These are phyloP conservation scores for Musa beccarii DNA, from an alignment of 176 grass and related monocot genomes.

Conservation along the genomic window DNA sequence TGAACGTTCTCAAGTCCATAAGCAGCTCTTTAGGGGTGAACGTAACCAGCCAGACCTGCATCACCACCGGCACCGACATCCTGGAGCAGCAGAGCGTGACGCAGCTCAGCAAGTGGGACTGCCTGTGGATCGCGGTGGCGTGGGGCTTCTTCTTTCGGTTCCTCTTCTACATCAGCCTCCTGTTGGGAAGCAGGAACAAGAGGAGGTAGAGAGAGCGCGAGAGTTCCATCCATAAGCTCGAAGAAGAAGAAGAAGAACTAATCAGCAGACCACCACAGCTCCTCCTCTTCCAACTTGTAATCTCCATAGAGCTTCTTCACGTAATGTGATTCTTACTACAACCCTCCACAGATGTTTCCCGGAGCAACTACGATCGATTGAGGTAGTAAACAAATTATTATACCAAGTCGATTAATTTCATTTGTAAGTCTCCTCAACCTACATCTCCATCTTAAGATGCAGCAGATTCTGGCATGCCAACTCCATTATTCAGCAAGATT, in stretches of 20 bases:
- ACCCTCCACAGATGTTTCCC: too few species aligned
- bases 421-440: too few species aligned
- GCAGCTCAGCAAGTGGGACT: conserved; percentile 90
- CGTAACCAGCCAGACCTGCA: conserved; percentile 53
- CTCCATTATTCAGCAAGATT: too few species aligned
- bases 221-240: not conserved
- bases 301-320: too few species aligned
- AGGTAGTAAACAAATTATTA: too few species aligned
- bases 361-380: too few species aligned
- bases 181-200: conserved; percentile 91
- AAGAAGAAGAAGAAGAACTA: not conserved
- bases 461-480: too few species aligned
- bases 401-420: too few species aligned
- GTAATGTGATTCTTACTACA: too few species aligned
- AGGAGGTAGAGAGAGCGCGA: conserved; percentile 30
- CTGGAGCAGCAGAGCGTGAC: conserved; percentile 63
- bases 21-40: conserved; percentile 46
- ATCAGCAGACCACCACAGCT: not conserved
- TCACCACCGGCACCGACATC: conserved; percentile 65
- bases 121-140: conserved; percentile 74
- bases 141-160: conserved; percentile 88
- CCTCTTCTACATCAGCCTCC: conserved; percentile 72
- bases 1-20: conserved; percentile 64
- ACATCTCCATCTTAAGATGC: too few species aligned
- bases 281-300: too few species aligned